Base-by-base conservation (phyloP, 169 alveolate species). In the Plasmodium knowlesi region DNA sequence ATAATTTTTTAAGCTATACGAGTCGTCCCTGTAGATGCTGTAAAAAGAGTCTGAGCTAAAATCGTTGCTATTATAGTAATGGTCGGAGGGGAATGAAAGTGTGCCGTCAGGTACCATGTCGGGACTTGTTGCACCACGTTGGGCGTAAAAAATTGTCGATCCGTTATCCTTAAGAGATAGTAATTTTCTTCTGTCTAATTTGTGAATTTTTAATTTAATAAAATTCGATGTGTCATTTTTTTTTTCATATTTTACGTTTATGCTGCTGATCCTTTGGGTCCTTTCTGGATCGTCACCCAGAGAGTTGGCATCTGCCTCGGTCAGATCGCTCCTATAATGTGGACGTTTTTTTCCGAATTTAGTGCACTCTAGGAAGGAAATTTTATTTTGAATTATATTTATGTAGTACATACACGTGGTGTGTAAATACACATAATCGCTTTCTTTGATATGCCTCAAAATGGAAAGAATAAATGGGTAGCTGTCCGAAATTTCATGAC, bases 91-190 rank as follows among this genome's bases (percentile, higher is more conserved):
- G 57, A 57, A 34, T 0, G 10, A 12, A 14, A 37, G 19, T 61
- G 67, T 70, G n/a, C 25, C 28, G 28, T 37, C 74, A 14, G 39
- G 37, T 9, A 37, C 30, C 16, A 19, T 61, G 14, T 16, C 30
- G 5, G 76, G 32, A 14, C 8, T 1, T 73, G n/a, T 74, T 67
- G 30, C 37, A 28, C 57, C 39, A 46, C 61, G 37, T 67, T 88
- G 94, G 0, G 70, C n/a, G 61, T 88, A 79, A 88, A 88, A 88
- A 78, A 88, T 88, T 34, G 78, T 54, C 46, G 83, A 88, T 32
- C 94, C 82, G 28, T 88, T 88, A 57, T 88, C 94, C 46, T 79
- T 9, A n/a, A 88, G 22, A 14, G 43, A 19, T 53, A 88, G 53
- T 8, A 41, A 14, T 22, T 78, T 74, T 78, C 72, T 88, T 88